Conservation (phyloP, 148 eudicot species). For the Mesembryanthemum crystallinum region DNA sequence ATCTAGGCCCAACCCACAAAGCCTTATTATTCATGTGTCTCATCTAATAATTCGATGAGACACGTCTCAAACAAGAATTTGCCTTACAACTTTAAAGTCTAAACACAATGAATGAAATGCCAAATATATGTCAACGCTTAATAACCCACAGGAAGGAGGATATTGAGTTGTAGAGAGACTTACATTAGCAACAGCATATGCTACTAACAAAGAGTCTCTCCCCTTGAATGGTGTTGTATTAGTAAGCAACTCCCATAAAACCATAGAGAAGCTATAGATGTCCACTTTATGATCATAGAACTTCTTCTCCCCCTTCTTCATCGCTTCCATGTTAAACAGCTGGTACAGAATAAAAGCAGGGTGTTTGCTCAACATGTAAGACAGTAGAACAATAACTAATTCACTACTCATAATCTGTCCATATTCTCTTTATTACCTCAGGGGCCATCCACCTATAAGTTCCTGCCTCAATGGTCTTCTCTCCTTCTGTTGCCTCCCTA, state of each 20-base stretch:
- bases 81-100: too few species aligned
- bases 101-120: neutral
- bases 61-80: too few species aligned
- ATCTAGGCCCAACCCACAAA: too few species aligned
- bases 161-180: neutral
- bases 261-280: conserved; percentile 43
- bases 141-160: neutral
- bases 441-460: conserved; percentile 56
- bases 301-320: conserved; percentile 34
- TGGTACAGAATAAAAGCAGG: conserved; percentile 22
- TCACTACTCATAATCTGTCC: neutral
- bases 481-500: conserved; percentile 36
- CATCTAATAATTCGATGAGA: too few species aligned
- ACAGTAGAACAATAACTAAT: neutral
- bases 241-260: conserved; percentile 44
- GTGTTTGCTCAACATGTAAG: neutral
- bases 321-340: conserved; percentile 32
- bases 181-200: conserved; percentile 43
- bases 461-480: conserved; percentile 46
- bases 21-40: too few species aligned
- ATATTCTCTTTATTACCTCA: conserved; percentile 26
- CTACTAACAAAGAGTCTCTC: conserved; percentile 27
- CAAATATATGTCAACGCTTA: neutral
- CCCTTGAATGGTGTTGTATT: conserved; percentile 43
- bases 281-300: conserved; percentile 45